phyloP scores from a whole-genome alignment of 805 yeast species.

The Metschnikowia cerradonensis region DNA sequence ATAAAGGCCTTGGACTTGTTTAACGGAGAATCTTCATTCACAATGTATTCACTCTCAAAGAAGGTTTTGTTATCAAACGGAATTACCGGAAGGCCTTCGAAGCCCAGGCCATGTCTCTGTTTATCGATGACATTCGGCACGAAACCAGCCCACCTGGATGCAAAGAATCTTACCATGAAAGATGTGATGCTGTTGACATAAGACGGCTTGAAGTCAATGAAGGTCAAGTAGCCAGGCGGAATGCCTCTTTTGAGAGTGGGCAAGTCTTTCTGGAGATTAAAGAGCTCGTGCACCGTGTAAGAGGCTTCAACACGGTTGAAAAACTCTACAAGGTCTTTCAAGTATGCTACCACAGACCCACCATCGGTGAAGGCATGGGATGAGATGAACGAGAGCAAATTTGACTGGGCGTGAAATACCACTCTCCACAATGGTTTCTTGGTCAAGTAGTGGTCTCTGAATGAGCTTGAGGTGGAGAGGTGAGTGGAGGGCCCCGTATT shows the following conservation, averaged over 20 bases:
- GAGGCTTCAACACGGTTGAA: slow-evolving; percentile 1
- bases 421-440: slow-evolving; percentile 7
- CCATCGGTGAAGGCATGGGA: slow-evolving; percentile 11
- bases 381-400: slow-evolving; percentile 9
- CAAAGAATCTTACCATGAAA: background rate
- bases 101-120: slow-evolving; percentile 8
- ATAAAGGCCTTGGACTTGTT: slow-evolving; percentile 2
- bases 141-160: slow-evolving; percentile 6
- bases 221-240: slow-evolving; percentile 4
- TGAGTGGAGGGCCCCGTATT: slow-evolving; percentile 1
- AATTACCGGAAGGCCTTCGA: slow-evolving; percentile 6
- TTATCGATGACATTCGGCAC: slow-evolving; percentile 9
- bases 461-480: background rate
- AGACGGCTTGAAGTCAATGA: slow-evolving; percentile 5
- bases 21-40: slow-evolving; percentile 7
- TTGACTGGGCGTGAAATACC: slow-evolving; percentile 5
- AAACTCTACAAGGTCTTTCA: slow-evolving; percentile 9
- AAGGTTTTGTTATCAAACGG: slow-evolving; percentile 6
- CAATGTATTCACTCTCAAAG: slow-evolving; percentile 6
- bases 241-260: slow-evolving; percentile 7
- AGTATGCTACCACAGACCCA: slow-evolving; percentile 8
- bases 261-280: slow-evolving; percentile 5
- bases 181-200: slow-evolving; percentile 2
- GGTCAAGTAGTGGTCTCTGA: slow-evolving; percentile 1
- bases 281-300: background rate